Base-by-base conservation (phyloP, 2,329 filamentous ascomycete genomes). In the Arthroderma sp. region DNA sequence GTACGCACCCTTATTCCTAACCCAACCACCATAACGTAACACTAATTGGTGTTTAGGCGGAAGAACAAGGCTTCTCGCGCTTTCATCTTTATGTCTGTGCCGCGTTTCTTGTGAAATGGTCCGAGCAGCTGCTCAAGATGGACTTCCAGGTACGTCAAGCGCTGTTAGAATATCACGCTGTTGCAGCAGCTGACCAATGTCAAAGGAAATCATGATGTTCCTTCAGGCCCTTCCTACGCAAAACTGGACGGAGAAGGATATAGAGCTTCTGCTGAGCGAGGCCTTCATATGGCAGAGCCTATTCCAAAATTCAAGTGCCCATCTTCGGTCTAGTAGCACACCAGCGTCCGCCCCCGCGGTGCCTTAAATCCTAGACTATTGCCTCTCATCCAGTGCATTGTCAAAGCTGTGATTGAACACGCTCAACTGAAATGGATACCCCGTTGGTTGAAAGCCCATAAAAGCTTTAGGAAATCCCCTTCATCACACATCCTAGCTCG, bases 171-270 rank as follows among this genome's bases (percentile, higher is more conserved):
- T 22, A 10, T 22, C 33, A n/a, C 33, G 36, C 7, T 38, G 36
- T 38, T 38, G n/a, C 32, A 4, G 15, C 5, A 42, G 33, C 9
- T 32, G 33, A 29, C 33, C 11, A 2, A 33, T 40, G 28, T 22
- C 27, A n/a, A 75, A 96, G 68, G 89, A 95, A 64, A 82, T 94
- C 48, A 95, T 98, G 88, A 98, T 98, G 89, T 98, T 98, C 60
- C 69, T 98, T 44, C 91, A 98, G 66, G 85, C 86, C 38, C 69
- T 98, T 46, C 91, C 93, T 3, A 98, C 93, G 5, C 82, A 83
- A 54, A 77, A 82, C 44, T 98, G 91, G 91, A 95, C 86, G 1
- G 91, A 95, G 61, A 96, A 96, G 68, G 91, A 98, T 59, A 94
- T 98, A 56, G 91, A 96, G 63, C 74, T 98, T 47, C 71, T 98